Percentiles rank a stretch among this genome's conserved stretches.
Conservation (phyloP, 441 rosid genomes). For the Eutrema salsugineum region DNA sequence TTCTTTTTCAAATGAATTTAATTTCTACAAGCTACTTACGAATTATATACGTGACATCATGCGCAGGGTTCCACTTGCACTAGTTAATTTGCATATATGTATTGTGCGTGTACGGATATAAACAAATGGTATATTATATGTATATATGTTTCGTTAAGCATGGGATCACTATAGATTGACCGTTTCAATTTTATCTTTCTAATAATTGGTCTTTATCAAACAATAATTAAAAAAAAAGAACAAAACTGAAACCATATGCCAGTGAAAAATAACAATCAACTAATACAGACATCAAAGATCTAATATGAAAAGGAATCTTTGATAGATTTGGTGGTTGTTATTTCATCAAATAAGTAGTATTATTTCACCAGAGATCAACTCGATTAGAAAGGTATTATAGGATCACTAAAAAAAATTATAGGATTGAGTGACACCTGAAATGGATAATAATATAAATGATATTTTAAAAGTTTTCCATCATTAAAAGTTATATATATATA, state of each 20-base stretch:
- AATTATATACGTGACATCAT: slow-evolving; percentile 12
- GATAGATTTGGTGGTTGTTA: not conserved
- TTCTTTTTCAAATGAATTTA: not conserved
- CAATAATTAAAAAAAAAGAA: not conserved
- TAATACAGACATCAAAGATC: not conserved
- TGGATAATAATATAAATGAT: no score
- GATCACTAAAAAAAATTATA: no score
- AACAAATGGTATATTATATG: not conserved
- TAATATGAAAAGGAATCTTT: not conserved
- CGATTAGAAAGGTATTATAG: no score
- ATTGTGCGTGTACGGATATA: not conserved
- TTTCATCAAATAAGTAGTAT: not conserved
- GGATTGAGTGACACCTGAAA: no score
- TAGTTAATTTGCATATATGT: not conserved
- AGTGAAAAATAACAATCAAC: not conserved
- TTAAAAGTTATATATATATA: no score
- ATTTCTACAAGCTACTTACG: slow-evolving; percentile 19
- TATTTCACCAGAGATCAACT: no score
- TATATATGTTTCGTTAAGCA: slow-evolving; percentile 13
- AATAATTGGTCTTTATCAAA: not conserved
- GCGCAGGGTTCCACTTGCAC: slow-evolving; percentile 19
- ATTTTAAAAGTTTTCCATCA: no score
- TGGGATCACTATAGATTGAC: slow-evolving; percentile 19
- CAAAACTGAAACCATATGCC: not conserved
- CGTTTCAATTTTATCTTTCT: not conserved